Evolutionary conservation across 495 filamentous ascomycete species (phyloP).

Genomic region (Neohortaea acidophila): DNA sequence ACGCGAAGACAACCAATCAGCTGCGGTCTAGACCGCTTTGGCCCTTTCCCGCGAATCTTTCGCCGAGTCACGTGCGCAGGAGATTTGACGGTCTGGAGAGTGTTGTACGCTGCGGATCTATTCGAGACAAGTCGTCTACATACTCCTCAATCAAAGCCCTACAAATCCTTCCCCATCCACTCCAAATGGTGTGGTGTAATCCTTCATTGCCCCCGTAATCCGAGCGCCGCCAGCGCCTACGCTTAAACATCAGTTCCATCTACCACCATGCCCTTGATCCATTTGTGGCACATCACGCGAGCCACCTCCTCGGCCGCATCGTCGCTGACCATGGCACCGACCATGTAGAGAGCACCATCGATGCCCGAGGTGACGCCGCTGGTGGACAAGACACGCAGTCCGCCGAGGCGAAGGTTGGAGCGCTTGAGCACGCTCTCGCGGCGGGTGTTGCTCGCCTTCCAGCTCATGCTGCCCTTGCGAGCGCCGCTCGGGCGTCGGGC

Average conservation of each 20-base stretch:
- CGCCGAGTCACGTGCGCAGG: no score
- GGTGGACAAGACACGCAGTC: constrained; percentile 59
- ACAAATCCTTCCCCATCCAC: no score
- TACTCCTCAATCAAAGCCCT: no score
- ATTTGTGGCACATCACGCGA: constrained; percentile 51
- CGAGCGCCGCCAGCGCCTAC: constrained; percentile 6
- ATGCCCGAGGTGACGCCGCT: constrained; percentile 63
- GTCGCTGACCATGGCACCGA: constrained; percentile 53
- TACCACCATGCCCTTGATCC: constrained; percentile 54
- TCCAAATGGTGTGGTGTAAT: no score
- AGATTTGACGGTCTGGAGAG: no score
- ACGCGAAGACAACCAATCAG: no score
- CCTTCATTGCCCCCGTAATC: no score
- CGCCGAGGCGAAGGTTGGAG: constrained; percentile 48
- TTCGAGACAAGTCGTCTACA: no score
- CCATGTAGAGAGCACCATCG: constrained; percentile 64
- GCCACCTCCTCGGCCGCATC: constrained; percentile 55
- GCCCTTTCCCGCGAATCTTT: no score
- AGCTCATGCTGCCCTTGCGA: constrained; percentile 59
- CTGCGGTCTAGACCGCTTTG: no score
- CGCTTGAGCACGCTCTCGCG: constrained; percentile 54
- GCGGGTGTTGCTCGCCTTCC: constrained; percentile 45
- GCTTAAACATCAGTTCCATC: constrained; percentile 57
- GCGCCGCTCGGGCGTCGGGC: constrained; percentile 44
- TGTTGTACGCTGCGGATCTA: no score